A percentile compares a stretch with the other conserved stretches of the same genome.
These are phyloP conservation scores for Cladosporium austrohemisphaericum DNA, from an alignment of 2,329 filamentous ascomycete species.

Conservation along the genomic window DNA sequence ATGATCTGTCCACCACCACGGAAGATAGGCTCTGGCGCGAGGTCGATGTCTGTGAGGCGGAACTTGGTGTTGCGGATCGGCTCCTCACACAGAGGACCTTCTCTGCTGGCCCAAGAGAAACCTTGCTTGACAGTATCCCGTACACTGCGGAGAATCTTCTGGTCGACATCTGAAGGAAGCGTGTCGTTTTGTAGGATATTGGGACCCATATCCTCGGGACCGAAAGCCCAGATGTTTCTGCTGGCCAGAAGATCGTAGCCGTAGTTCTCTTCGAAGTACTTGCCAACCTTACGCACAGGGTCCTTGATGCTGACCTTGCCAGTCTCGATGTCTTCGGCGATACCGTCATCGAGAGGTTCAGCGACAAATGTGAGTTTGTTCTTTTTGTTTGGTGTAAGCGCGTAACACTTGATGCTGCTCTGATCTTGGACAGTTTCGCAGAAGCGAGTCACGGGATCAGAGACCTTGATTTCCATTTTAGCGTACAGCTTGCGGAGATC, in stretches of 20 bases:
- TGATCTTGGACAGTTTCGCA: slow-evolving; percentile 98
- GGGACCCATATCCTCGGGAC: slow-evolving; percentile 87
- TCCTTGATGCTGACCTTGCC: slow-evolving; percentile 89
- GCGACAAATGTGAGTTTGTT: slow-evolving; percentile 99
- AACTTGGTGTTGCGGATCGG: slow-evolving; percentile 98
- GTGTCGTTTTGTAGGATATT: slow-evolving; percentile 98
- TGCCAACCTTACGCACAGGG: slow-evolving; percentile 85
- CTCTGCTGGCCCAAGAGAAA: slow-evolving; percentile 92
- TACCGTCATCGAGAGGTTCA: slow-evolving; percentile 90
- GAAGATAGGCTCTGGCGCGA: slow-evolving; percentile 89
- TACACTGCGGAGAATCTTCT: slow-evolving; percentile 80
- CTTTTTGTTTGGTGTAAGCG: slow-evolving; percentile 97
- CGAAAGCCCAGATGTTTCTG: slow-evolving; percentile 97
- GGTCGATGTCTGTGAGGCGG: slow-evolving; percentile 83
- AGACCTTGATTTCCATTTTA: slow-evolving; percentile 99
- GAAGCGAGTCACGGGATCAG: slow-evolving; percentile 94
- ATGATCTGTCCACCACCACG: slow-evolving; percentile 96
- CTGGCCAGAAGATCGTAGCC: slow-evolving; percentile 94
- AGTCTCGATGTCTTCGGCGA: slow-evolving; percentile 89
- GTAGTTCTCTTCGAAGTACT: slow-evolving; percentile 96
- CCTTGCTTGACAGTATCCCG: slow-evolving; percentile 92
- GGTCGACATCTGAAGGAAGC: slow-evolving; percentile 88
- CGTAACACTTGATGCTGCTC: slow-evolving; percentile 96
- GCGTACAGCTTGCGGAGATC: slow-evolving; percentile 90
- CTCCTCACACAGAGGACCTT: slow-evolving; percentile 96